Evolutionary conservation across 345 rosid species (phyloP).

Genomic region (Citrus trifoliata): DNA sequence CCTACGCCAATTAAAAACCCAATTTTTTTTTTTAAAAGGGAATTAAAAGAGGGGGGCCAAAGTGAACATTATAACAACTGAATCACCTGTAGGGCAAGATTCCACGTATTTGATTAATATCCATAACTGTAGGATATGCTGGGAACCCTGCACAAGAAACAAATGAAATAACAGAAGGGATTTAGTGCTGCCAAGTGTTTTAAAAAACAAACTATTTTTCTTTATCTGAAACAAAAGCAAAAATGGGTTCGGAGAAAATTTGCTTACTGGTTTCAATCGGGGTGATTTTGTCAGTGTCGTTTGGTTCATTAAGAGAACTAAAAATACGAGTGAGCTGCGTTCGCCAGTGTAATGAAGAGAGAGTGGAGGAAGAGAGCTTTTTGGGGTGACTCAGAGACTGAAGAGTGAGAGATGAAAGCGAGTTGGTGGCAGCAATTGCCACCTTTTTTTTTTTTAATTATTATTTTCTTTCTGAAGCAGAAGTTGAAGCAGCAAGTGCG

Average conservation of each 20-base stretch:
- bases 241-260: not conserved
- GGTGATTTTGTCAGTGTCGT: not conserved
- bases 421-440: not conserved
- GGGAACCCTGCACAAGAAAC: conserved; percentile 36
- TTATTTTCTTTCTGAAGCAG: not conserved
- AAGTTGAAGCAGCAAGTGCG: not conserved
- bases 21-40: too few relatives aligned
- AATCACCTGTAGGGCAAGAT: conserved; percentile 76
- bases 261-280: conserved; percentile 1
- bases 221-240: not conserved
- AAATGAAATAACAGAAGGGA: not conserved
- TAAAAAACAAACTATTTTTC: not conserved
- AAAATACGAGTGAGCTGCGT: not conserved
- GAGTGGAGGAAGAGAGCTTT: not conserved
- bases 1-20: conserved; percentile 15
- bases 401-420: not conserved
- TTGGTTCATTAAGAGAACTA: conserved; percentile 5
- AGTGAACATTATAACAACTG: not conserved
- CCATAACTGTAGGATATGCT: conserved; percentile 79
- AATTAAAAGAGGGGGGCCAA: not conserved
- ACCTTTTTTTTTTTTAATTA: not conserved
- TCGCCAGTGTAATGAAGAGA: not conserved
- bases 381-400: not conserved
- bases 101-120: conserved; percentile 79
- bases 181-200: not conserved